Percentiles rank a stretch among this genome's conserved stretches.
These are phyloP conservation scores for Colletotrichum camelliae DNA, from an alignment of 2,329 filamentous ascomycete species.

Conservation along the genomic window DNA sequence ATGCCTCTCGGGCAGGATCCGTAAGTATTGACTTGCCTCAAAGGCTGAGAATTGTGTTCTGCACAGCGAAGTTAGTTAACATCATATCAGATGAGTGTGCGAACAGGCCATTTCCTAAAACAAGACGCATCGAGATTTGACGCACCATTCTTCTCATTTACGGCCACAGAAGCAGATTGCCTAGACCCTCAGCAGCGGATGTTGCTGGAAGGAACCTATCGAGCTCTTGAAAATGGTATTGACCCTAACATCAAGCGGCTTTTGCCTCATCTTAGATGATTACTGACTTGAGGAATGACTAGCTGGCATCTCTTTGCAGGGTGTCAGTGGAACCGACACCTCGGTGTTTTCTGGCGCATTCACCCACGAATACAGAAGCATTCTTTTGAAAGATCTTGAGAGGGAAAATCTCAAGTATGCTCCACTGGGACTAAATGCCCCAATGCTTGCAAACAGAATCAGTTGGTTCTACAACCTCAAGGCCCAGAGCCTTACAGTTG, in stretches of 20 bases:
- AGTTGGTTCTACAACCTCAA: conserved; percentile 41
- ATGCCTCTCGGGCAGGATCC: background rate
- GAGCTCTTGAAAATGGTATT: conserved; percentile 26
- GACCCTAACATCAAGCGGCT: accelerated
- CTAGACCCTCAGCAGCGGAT: conserved; percentile 34
- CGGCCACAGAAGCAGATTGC: conserved; percentile 24
- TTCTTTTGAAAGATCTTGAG: conserved; percentile 28
- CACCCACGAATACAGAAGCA: conserved; percentile 30
- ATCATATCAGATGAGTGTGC: background rate
- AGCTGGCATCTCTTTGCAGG: conserved; percentile 20
- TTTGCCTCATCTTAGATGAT: accelerated
- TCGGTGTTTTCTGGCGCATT: conserved; percentile 36
- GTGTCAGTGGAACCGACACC: conserved; percentile 25
- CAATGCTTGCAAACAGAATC: conserved; percentile 37
- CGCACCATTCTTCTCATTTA: conserved; percentile 27
- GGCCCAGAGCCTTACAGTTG: conserved; percentile 40
- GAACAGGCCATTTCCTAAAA: background rate
- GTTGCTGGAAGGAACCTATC: conserved; percentile 34
- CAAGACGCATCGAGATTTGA: background rate
- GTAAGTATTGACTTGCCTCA: background rate
- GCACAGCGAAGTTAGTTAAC: background rate
- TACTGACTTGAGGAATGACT: background rate
- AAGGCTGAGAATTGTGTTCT: background rate
- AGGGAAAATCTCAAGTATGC: conserved; percentile 33
- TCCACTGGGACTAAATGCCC: conserved; percentile 31